Base-by-base conservation (phyloP, 2,329 filamentous ascomycete species). In the Sphaerulina populicola region DNA sequence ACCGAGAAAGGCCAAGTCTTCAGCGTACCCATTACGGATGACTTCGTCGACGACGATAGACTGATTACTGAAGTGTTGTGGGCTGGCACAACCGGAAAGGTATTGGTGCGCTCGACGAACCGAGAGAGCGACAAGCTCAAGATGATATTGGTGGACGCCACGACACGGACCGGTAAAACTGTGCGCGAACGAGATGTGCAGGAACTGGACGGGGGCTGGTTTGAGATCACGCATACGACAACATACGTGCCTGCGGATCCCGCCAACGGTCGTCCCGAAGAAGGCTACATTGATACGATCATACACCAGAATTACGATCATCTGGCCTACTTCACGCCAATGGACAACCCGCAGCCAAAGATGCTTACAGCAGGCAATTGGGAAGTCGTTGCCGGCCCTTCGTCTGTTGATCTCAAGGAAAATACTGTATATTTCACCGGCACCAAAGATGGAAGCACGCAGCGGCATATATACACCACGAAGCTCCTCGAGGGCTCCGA, bases 31-130 rank as follows among this genome's bases (percentile, higher is more conserved):
- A 83, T 91, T 44, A 75, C 82, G 0, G 85, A 81, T 43, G 86
- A 86, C 29, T 97, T 97, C 64, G 70, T 75, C 0, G 84, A 91
- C 57, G 80, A 90, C 14, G 80, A 96, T 68, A 80, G 91, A 27
- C 80, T 98, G 57, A 94, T 98, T 61, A 96, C 89, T 23, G 90
- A 94, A 62, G 83, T 97, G 21, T 72, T 94, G 11, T 98, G 93
- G 91, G 88, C 88, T 3, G 88, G 88, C 1, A 70, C 71, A 43
- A 77, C 73, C 42, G 78, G 79, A 51, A 86, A 91, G 64, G 85
- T 93, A 6, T 74, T 98, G 11, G 80, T 98, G 60, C 87, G 93
- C 59, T 86, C 94, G 69, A 96, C 90, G 0, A 98, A 98, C 67
- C 82, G 93, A 47, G 88, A 96, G 62, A 95, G 90, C 65, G 90